These are phyloP conservation scores for Lactarius vividus DNA, from an alignment of 768 basidiomycete species.

Conservation along the genomic window DNA sequence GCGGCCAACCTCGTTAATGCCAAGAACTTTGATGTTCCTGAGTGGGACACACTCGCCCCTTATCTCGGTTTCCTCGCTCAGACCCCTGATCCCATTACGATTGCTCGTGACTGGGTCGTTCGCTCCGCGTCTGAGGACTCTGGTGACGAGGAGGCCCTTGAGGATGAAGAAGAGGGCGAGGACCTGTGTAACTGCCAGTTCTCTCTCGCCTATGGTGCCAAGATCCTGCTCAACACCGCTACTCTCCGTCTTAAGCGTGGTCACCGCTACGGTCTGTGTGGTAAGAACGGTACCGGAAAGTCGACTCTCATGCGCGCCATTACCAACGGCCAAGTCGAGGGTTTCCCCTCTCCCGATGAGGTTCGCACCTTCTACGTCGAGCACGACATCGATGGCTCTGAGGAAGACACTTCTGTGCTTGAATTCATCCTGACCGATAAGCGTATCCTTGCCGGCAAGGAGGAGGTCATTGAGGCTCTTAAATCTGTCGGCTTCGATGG, in stretches of 20 bases:
- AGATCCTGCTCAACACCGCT: constrained; percentile 96
- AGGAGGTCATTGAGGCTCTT: constrained; percentile 77
- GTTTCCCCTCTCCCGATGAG: constrained; percentile 95
- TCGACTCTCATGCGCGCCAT: constrained; percentile 92
- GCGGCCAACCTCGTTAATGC: constrained; percentile 84
- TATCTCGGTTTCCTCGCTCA: constrained; percentile 68
- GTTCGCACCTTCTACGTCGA: constrained; percentile 99
- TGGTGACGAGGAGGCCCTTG: constrained; percentile 63
- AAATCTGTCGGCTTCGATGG: constrained; percentile 90
- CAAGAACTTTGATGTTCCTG: constrained; percentile 88
- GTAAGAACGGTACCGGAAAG: constrained; percentile 98
- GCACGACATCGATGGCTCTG: constrained; percentile 97
- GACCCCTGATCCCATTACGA: constrained; percentile 60
- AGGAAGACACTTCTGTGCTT: constrained; percentile 87
- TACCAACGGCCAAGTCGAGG: constrained; percentile 94
- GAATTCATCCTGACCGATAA: constrained; percentile 84
- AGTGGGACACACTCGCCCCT: constrained; percentile 81
- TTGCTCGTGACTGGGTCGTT: constrained; percentile 85
- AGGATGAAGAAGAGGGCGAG: constrained; percentile 97
- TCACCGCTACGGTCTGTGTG: constrained; percentile 97
- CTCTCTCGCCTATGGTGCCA: constrained; percentile 98
- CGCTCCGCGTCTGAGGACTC: constrained; percentile 78
- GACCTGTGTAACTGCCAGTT: constrained; percentile 99
- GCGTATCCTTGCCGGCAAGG: constrained; percentile 67
- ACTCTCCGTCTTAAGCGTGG: constrained; percentile 97